Conservation (phyloP, 1,284 basidiomycete genomes). For the Erythrobasidium hasegawianum region DNA sequence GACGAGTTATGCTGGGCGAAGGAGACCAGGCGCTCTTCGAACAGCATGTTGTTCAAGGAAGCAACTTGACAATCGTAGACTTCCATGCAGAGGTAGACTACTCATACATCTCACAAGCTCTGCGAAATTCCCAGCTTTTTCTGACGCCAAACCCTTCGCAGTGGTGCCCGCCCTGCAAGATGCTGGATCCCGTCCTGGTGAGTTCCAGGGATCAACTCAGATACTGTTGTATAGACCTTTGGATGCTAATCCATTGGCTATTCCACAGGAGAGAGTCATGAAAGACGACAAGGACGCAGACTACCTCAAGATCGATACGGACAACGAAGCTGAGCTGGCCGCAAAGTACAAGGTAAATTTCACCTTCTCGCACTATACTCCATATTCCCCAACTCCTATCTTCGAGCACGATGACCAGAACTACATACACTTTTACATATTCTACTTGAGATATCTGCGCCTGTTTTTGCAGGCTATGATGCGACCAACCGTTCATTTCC, state of each 20-base stretch:
- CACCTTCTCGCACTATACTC: background rate
- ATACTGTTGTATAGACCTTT: too few species aligned
- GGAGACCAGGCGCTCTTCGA: constrained; percentile 18
- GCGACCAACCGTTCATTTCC: constrained; percentile 3
- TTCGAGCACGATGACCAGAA: constrained; percentile 21
- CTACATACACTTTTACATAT: constrained; percentile 25
- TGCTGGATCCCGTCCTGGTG: constrained; percentile 27
- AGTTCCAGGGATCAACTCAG: too few species aligned
- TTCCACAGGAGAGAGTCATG: constrained; percentile 32
- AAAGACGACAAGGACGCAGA: constrained; percentile 22
- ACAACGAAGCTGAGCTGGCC: constrained; percentile 22
- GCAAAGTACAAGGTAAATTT: constrained; percentile 30
- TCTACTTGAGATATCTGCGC: constrained; percentile 37
- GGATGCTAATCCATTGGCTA: too few species aligned
- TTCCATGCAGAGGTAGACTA: constrained; percentile 18
- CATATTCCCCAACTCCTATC: too few species aligned
- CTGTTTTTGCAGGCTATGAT: constrained; percentile 3
- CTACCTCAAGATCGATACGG: constrained; percentile 30
- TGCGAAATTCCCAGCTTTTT: too few species aligned
- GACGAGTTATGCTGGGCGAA: constrained; percentile 20
- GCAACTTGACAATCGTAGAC: constrained; percentile 30
- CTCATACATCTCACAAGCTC: background rate
- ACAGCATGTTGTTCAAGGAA: constrained; percentile 24
- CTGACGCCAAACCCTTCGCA: too few species aligned
- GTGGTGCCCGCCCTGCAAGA: constrained; percentile 26